These are phyloP conservation scores for Raffaelea ambrosiae DNA, from an alignment of 2,329 filamentous ascomycete species.

Conservation along the genomic window DNA sequence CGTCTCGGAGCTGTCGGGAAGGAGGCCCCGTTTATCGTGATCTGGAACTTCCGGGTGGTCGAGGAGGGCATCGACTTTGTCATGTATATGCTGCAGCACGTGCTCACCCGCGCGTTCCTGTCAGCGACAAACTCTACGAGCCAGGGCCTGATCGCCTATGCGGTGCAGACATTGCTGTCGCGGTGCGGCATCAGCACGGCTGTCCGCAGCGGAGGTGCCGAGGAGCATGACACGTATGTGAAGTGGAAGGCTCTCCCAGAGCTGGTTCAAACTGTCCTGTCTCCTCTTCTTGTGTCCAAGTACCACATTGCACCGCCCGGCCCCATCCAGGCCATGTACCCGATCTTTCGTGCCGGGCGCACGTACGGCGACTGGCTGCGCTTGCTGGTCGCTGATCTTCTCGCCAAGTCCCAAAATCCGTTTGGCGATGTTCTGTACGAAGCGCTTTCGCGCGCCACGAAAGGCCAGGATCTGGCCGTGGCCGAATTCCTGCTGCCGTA, in stretches of 20 bases:
- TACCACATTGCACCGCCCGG: conserved; percentile 64
- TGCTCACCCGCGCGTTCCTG: conserved; percentile 84
- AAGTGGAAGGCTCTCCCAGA: conserved; percentile 76
- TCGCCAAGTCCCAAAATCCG: conserved; percentile 66
- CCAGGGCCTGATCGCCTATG: conserved; percentile 87
- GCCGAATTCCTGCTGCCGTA: conserved; percentile 86
- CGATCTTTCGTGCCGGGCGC: conserved; percentile 62
- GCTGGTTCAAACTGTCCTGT: conserved; percentile 69
- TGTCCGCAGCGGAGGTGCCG: conserved; percentile 18
- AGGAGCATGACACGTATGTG: conserved; percentile 48
- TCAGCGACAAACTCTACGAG: conserved; percentile 80
- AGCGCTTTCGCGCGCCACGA: conserved; percentile 72
- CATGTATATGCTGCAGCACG: conserved; percentile 74
- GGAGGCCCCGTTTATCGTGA: conserved; percentile 73
- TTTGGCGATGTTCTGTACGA: conserved; percentile 73
- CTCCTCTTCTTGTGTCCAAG: conserved; percentile 77
- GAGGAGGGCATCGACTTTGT: conserved; percentile 81
- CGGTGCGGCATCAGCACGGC: conserved; percentile 64
- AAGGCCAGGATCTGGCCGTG: conserved; percentile 77
- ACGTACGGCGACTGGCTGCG: conserved; percentile 77
- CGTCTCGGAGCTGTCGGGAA: conserved; percentile 72
- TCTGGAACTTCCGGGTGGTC: conserved; percentile 74
- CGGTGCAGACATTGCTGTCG: conserved; percentile 84
- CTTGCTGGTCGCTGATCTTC: conserved; percentile 69
- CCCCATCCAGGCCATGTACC: conserved; percentile 56